phyloP scores from a whole-genome alignment of 2,329 filamentous ascomycete species.

The Bipolaris zeicola region DNA sequence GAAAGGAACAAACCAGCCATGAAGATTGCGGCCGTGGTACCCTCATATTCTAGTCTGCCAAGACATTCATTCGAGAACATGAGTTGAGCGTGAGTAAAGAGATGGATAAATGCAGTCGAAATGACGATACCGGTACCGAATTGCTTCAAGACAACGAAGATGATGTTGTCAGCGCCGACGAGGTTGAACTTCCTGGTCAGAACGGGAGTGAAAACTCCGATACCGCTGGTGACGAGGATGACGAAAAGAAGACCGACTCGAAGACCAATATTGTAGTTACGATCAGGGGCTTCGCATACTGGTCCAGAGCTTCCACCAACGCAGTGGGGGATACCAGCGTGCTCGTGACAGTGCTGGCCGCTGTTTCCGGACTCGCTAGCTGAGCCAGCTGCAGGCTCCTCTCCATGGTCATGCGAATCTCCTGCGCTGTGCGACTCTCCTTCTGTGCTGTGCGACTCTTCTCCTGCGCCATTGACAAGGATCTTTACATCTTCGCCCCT shows the following conservation, averaged over 20 bases:
- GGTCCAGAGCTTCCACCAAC: conserved; percentile 54
- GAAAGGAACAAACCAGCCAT: conserved; percentile 77
- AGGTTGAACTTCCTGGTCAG: conserved; percentile 64
- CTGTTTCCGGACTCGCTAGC: background rate
- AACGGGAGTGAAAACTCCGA: conserved; percentile 73
- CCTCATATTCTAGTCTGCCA: conserved; percentile 69
- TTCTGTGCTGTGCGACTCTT: conserved; percentile 26
- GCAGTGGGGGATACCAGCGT: conserved; percentile 75
- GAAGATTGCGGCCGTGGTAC: conserved; percentile 70
- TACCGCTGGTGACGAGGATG: conserved; percentile 68
- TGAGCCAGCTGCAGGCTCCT: conserved; percentile 23
- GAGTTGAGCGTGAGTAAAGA: conserved; percentile 73
- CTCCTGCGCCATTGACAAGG: conserved; percentile 46
- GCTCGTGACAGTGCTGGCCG: conserved; percentile 66
- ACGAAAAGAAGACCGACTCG: conserved; percentile 75
- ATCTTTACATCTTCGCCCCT: conserved; percentile 67
- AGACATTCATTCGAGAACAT: conserved; percentile 76
- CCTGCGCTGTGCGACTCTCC: conserved; percentile 26
- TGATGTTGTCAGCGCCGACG: conserved; percentile 52
- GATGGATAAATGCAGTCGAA: conserved; percentile 72
- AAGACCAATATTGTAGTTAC: conserved; percentile 70
- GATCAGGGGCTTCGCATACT: conserved; percentile 55
- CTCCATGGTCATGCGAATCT: background rate
- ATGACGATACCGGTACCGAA: conserved; percentile 77
- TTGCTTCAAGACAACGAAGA: conserved; percentile 70